phyloP scores from a whole-genome alignment of 1,284 basidiomycete species.

The Trametes pubescens region DNA sequence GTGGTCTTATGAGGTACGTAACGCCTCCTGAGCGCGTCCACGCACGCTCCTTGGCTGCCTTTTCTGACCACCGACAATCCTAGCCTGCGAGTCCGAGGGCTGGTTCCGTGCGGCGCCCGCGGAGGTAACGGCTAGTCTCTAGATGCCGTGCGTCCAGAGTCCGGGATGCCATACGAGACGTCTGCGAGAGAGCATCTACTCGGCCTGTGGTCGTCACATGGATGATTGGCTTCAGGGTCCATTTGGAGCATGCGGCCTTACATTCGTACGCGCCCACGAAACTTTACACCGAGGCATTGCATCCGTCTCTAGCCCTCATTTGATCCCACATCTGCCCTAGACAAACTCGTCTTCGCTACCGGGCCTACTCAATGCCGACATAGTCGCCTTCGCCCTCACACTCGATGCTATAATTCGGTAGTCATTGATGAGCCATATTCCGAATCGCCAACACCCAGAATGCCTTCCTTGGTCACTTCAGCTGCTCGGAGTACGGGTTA shows the following conservation, averaged over 20 bases:
- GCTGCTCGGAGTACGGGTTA: too few relatives aligned
- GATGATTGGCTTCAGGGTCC: neutral
- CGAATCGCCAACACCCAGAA: too few relatives aligned
- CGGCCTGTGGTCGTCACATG: neutral
- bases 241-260: neutral
- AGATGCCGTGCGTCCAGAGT: neutral
- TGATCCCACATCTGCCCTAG: too few relatives aligned
- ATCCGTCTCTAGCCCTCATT: too few relatives aligned
- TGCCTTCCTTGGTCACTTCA: too few relatives aligned
- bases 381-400: too few relatives aligned
- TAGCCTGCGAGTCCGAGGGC: neutral
- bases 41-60: neutral
- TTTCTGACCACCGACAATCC: constrained; percentile 6
- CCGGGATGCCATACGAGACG: neutral
- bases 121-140: neutral
- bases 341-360: too few relatives aligned
- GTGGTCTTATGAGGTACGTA: constrained; percentile 12
- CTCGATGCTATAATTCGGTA: too few relatives aligned
- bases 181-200: too few relatives aligned
- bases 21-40: neutral
- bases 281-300: too few relatives aligned
- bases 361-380: too few relatives aligned
- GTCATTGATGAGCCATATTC: too few relatives aligned
- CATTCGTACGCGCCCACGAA: neutral
- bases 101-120: neutral